phyloP scores from a whole-genome alignment of 768 basidiomycete genomes.

The Dendrothele bispora region DNA sequence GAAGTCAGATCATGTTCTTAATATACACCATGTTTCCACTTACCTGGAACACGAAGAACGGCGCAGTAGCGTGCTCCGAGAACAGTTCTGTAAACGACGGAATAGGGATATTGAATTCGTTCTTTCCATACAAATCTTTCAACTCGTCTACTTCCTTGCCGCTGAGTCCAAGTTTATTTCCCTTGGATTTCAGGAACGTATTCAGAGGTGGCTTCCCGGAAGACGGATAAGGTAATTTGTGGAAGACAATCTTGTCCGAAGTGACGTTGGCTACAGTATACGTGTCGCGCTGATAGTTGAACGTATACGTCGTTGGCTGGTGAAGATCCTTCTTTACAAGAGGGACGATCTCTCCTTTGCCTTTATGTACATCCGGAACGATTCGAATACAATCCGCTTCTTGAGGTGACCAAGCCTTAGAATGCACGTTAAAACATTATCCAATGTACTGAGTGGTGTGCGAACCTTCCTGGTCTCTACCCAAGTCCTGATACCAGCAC shows the following conservation, averaged over 20 bases:
- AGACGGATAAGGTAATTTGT: conserved; percentile 86
- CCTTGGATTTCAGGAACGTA: conserved; percentile 60
- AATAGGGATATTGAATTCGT: conserved; percentile 96
- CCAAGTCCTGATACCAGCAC: conserved; percentile 71
- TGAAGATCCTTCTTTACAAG: conserved; percentile 60
- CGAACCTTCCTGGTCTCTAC: conserved; percentile 76
- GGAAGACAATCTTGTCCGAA: conserved; percentile 55
- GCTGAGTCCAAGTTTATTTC: conserved; percentile 37
- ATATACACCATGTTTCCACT: background rate
- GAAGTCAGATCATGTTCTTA: background rate
- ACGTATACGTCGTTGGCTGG: conserved; percentile 70
- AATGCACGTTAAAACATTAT: background rate
- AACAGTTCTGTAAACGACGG: conserved; percentile 93
- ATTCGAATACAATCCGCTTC: conserved; percentile 83
- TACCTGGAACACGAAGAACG: conserved; percentile 96
- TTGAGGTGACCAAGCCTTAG: conserved; percentile 59
- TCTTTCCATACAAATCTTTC: conserved; percentile 77
- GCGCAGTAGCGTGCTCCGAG: conserved; percentile 93
- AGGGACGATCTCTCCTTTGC: conserved; percentile 86
- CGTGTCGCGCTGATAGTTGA: conserved; percentile 94
- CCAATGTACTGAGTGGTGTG: background rate
- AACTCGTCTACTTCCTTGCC: conserved; percentile 48
- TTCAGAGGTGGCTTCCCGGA: conserved; percentile 67
- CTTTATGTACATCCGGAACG: conserved; percentile 77
- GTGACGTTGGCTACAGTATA: conserved; percentile 67